Evolutionary conservation across 2,329 filamentous ascomycete species (phyloP).

Genomic region (Trichoderma sp.): DNA sequence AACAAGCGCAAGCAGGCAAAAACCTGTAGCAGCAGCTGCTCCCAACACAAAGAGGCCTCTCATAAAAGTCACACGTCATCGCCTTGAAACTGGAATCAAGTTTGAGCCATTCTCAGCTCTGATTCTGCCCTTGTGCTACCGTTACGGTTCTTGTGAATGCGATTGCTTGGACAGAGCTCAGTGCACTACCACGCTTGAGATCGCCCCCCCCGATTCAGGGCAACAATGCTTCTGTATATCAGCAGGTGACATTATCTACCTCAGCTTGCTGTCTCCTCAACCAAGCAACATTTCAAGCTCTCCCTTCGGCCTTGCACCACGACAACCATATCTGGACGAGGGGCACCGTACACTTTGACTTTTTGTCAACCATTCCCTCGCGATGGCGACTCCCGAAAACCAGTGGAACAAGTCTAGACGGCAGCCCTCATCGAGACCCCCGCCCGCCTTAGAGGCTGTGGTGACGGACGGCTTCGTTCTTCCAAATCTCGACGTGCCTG

Average conservation of each 20-base stretch:
- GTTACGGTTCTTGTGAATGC: neutral
- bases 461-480: slow-evolving; percentile 46
- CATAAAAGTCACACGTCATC: slow-evolving; percentile 22
- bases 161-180: neutral
- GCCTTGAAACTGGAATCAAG: neutral
- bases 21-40: neutral
- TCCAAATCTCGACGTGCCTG: slow-evolving; percentile 46
- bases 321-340: neutral
- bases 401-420: slow-evolving; percentile 33
- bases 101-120: neutral
- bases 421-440: slow-evolving; percentile 13
- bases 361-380: neutral
- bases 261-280: neutral
- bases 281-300: neutral
- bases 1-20: neutral
- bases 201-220: neutral
- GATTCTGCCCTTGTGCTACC: slow-evolving; percentile 4
- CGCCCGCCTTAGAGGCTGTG: slow-evolving; percentile 35
- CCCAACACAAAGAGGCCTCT: slow-evolving; percentile 4
- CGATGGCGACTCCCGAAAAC: slow-evolving; percentile 37
- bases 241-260: slow-evolving; percentile 21
- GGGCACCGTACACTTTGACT: neutral
- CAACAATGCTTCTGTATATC: slow-evolving; percentile 7
- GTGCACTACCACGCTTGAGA: neutral
- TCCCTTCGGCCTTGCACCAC: neutral